Evolutionary conservation across 257 asterid species (phyloP), one percentile per base, ranked within the genome.

Genomic region (Solanum tacnaense): DNA sequence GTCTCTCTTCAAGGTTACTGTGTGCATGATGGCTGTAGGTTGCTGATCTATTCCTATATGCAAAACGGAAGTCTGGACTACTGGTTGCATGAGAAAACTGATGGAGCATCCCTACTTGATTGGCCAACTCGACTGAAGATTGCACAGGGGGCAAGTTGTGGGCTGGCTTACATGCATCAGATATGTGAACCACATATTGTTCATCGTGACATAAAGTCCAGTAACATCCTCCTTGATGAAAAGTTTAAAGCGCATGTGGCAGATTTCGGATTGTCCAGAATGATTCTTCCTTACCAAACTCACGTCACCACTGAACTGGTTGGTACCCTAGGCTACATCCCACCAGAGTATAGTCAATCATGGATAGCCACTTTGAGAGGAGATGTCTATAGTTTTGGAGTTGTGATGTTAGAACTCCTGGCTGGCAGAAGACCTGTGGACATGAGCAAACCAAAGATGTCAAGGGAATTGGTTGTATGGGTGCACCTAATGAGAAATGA

Each of bases 301-400:
- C 99, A 97, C 74, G 99, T 97, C 87, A 96, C 98, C 82, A 97
- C 99, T 2, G 99, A 97, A 89, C 91, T 95, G 92, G 99, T 97
- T 3, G 99, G 99, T 39, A 97, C 99, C 56, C 92, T 96, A 6
- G 99, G 99, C 29, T 97, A 97, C 92, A 97, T 97, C 36, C 99
- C 99, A 35, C 99, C 99, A 3, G 99, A 97, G 89, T 97, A 97
- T 90, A 96, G 98, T 89, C 99, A 97, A 85, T 92, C 99, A 9
- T 96, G 98, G 99, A 92, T 95, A 89, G 98, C 99, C 81, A 97
- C 98, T 36, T 92, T 97, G 74, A 92, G 99, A 91, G 99, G 99
- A 84, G 99, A 97, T 88, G 86, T 97, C 72, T 97, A 96, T 88
- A 97, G 99, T 87, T 95, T 97, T 72, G 99, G 99, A 71, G 98